Evolutionary conservation across 371 early-diverging fungal species (phyloP).

Genomic region (Actinomucor elegans): DNA sequence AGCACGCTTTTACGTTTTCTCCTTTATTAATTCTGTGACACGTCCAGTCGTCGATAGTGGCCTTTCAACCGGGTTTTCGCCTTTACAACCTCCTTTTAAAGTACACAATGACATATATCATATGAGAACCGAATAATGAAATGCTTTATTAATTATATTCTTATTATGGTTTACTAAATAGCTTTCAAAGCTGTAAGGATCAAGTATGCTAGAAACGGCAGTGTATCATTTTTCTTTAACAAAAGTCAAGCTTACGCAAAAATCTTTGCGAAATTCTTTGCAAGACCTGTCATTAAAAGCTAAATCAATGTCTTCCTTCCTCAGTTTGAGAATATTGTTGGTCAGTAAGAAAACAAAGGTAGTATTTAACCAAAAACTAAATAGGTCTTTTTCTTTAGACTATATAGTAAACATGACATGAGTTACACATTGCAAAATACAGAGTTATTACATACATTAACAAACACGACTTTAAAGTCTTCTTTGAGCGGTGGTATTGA

Average conservation of each 20-base stretch:
- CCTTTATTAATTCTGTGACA: no score
- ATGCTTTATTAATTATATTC: no score
- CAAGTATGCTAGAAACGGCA: no score
- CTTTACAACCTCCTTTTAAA: no score
- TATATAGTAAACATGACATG: background rate
- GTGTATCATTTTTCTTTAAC: background rate
- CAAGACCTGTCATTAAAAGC: slow-evolving; percentile 21
- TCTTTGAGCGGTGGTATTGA: slow-evolving; percentile 30
- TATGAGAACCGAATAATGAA: no score
- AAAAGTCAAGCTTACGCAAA: slow-evolving; percentile 29
- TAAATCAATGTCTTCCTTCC: slow-evolving; percentile 40
- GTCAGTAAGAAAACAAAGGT: slow-evolving; percentile 33
- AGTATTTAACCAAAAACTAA: slow-evolving; percentile 52
- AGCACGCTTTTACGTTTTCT: no score
- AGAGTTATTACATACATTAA: slow-evolving; percentile 29
- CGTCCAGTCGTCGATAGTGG: no score
- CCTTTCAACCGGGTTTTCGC: no score
- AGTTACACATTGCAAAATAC: background rate
- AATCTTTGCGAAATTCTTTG: slow-evolving; percentile 21
- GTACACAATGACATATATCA: no score
- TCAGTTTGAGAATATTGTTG: slow-evolving; percentile 25
- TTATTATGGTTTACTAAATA: no score
- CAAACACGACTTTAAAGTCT: slow-evolving; percentile 53
- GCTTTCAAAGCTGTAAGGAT: no score
- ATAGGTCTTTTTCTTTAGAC: slow-evolving; percentile 2